Evolutionary conservation across 192 early-diverging fungal species (phyloP), one percentile per base, ranked within the genome.

Genomic region (Coemansia sp.): DNA sequence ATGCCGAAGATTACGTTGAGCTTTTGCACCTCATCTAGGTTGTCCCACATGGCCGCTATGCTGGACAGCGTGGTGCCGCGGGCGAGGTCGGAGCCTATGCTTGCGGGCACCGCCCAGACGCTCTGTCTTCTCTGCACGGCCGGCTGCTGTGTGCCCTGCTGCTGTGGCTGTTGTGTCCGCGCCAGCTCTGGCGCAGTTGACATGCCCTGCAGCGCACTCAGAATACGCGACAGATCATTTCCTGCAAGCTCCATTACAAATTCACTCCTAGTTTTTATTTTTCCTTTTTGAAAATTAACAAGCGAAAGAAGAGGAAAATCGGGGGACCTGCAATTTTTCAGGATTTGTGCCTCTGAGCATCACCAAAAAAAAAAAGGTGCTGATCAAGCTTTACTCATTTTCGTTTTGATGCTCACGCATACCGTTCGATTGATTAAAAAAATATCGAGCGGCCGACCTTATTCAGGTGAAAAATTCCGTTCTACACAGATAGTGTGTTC

Each of bases 11-110:
- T 33, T 3, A 56, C 39, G 34, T 76, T 76, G 52, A 66, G 45
- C 53, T 76, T 76, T 44, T 76, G 73, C 49, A 39, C 40, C 45
- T 76, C 73, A 11, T 76, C 73, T 7, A 76, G 67, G 1, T 54
- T 47, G 12, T 27, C 30, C 73, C 73, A 76, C 63, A 57, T 45
- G 4, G 57, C 46, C 19, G 55, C 25, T 22, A 66, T 46, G 15
- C 57, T 43, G 22, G 61, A 53, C 13, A 57, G 46, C 52, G 52
- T 23, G 64, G 53, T 11, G 61, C 43, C 12, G 14, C 48, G 2
- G 62, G 67, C 47, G 30, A 76, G 42, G 52, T 76, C 73, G 10
- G 62, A 57, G 3, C 73, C 67, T 13, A 69, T 63, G 50, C 64
- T 66, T 18, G 73, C 73, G 1, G 73, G 73, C 39, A 69, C 52